Base-by-base conservation (phyloP, 1,139 yeast genomes). In the Pichia cactophila region DNA sequence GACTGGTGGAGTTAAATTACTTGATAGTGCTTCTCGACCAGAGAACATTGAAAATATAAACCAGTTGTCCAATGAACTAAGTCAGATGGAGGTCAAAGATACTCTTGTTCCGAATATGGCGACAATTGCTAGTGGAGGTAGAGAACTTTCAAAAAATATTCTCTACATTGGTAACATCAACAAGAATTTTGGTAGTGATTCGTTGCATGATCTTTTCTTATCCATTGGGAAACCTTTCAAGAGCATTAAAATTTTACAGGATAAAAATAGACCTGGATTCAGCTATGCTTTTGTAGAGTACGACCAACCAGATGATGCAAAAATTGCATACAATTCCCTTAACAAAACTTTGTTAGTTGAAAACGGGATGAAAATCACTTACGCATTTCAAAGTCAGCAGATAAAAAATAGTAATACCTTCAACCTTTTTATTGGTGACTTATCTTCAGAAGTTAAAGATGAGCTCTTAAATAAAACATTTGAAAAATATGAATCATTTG, bases 201-300 rank as follows among this genome's bases (percentile, higher is more conserved):
- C 72, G 54, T 66, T 87, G 51, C 73, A 71, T 55, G 86, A 80
- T 43, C 68, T 83, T 49, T 84, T 87, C 63, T 72, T 78, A 43
- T 77, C 75, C 17, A 33, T 51, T 12, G 78, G 81, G 36, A 87
- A 90, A 26, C 69, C 75, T 26, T 73, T 81, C 46, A 74, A 78
- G 53, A 71, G 79, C 33, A 77, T 84, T 50, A 88, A 86, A 67
- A 70, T 88, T 41, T 72, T 88, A 55, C 78, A 80, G 52, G 95
- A 87, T 62, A 86, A 86, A 67, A 86, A 86, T 64, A 76, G 77
- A 57, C 77, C 77, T 10, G 86, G 87, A 11, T 81, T 78, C 62
- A 85, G 85, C 63, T 89, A 88, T 65, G 95, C 95, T 1, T 89
- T 89, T 65, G 78, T 88, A 48, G 95, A 88, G 66, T 88, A 78